Base-by-base conservation (phyloP, 805 yeast genomes). In the Trichomonascus vanleenenianus region DNA sequence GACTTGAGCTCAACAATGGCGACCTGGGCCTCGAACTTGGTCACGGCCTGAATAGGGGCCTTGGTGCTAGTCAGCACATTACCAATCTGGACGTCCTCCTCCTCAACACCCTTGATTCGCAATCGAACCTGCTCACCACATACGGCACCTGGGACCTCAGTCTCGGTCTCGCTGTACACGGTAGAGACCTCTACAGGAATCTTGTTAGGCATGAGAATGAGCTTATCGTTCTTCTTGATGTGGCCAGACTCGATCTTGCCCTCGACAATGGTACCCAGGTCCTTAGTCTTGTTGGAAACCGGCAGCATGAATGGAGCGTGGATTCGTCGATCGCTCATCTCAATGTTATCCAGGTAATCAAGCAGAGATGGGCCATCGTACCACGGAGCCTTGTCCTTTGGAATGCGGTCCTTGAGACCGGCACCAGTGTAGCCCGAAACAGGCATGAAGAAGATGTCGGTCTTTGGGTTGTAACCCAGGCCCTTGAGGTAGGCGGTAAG, bases 271-370 rank as follows among this genome's bases (percentile, higher is more conserved):
- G 97, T 88, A 67, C 99, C 99, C 72, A 93, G 72, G 65, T 93
- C 98, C 67, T 86, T 89, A 85, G 88, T 84, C 70, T 93, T 93
- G 57, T 93, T 85, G 22, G 95, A 78, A 56, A 93, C 76, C 49
- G 99, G 99, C 58, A 93, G 73, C 97, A 93, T 89, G 73, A 93
- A 93, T 56, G 98, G 97, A 40, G 91, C 96, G 61, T 85, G 85
- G 60, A 87, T 72, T 61, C 81, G 85, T 70, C 98, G 86, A 68
- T 85, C 80, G 54, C 82, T 79, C 42, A 85, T 79, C 55, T 81
- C 76, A 83, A 93, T 78, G 56, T 67, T 60, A 66, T 93, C 98
- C 64, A 93, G 76, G 68, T 73, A 91, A 70, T 93, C 97, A 60
- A 93, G 75, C 58, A 93, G 71, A 10, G 97, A 72, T 40, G 97